Evolutionary conservation across 148 eudicot genomes (phyloP).

Genomic region (Rhododendron griersonianum): DNA sequence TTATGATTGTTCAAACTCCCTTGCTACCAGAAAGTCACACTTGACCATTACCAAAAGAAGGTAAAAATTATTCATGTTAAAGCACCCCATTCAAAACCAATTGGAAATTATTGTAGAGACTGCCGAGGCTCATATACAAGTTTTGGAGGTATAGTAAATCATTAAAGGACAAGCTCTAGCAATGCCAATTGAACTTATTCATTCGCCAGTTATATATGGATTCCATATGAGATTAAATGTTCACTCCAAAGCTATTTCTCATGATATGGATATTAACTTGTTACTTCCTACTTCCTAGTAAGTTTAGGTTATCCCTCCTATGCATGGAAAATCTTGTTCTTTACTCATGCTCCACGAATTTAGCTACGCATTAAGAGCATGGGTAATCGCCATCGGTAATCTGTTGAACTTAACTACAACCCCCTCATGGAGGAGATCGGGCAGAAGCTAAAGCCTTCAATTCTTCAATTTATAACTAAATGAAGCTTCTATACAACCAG

Average conservation of each 20-base stretch:
- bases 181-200: not conserved
- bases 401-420: not conserved
- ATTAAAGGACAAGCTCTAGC: not conserved
- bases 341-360: not conserved
- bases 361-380: not conserved
- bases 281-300: not conserved
- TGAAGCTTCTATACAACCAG: not conserved
- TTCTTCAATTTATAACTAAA: not conserved
- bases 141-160: not conserved
- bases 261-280: not conserved
- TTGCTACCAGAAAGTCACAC: not conserved
- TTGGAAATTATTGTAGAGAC: not conserved
- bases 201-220: not conserved
- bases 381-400: not conserved
- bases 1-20: not conserved
- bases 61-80: not conserved
- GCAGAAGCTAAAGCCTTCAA: not conserved
- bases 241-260: not conserved
- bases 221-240: not conserved
- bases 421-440: not conserved
- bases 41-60: not conserved
- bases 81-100: not conserved
- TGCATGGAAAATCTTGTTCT: not conserved
- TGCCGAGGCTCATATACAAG: not conserved
- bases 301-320: not conserved